These are phyloP conservation scores for Dacryopinax primogenitus DNA, from an alignment of 768 basidiomycete genomes.

Conservation along the genomic window DNA sequence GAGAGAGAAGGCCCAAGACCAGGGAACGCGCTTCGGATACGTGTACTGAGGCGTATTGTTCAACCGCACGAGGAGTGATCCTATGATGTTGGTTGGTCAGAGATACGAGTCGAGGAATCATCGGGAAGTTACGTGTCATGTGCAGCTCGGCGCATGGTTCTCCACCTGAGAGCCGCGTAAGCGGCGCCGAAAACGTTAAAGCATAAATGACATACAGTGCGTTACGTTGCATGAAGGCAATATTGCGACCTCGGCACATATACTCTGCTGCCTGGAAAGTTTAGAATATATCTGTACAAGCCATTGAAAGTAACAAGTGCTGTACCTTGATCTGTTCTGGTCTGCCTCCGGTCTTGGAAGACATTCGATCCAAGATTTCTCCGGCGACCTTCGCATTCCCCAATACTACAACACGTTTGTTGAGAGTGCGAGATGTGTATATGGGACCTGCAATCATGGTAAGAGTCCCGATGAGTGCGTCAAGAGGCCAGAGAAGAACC, in stretches of 20 bases:
- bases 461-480: not conserved
- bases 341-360: not conserved
- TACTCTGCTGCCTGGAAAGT: not conserved
- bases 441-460: not conserved
- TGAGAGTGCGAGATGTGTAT: not conserved
- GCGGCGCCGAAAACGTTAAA: no score
- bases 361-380: not conserved
- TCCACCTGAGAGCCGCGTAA: not conserved
- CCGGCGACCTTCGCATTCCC: not conserved
- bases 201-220: not conserved
- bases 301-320: not conserved
- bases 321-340: not conserved
- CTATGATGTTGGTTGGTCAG: no score
- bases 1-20: not conserved
- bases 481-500: not conserved
- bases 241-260: not conserved
- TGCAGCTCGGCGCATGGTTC: not conserved
- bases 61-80: not conserved
- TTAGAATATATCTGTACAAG: not conserved
- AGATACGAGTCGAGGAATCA: no score
- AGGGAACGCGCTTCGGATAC: not conserved
- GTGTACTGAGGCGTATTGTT: not conserved
- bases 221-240: not conserved
- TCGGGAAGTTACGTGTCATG: not conserved
- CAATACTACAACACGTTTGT: not conserved